Base-by-base conservation (phyloP, 306 rosid genomes). In the Dicorynia guianensis region DNA sequence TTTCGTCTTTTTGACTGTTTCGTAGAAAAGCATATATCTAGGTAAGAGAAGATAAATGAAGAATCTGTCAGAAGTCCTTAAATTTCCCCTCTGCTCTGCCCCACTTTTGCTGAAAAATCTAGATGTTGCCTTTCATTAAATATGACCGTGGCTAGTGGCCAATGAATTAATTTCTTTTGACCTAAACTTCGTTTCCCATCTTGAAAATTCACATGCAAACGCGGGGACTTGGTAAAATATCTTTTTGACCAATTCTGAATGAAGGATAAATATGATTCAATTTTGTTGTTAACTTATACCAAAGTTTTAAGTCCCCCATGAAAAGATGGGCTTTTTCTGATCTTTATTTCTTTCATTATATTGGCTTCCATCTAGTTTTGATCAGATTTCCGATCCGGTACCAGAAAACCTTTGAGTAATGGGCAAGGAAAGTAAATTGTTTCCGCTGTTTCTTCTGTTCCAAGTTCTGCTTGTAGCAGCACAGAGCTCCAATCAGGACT, bases 401-500 rank as follows among this genome's bases (percentile, higher is more conserved):
- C 34, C 56, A 57, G 48, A 74, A 57, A 42, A 54, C 39, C 33
- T 70, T 40, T 58, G 5, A 71, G 63, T 36, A 46, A 81, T 85
- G 89, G 84, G 82, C 35, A 52, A 71, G 34, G 54, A 56, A 11
- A 59, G 47, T 61, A 71, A 71, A 75, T 61, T 82, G 79, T 60
- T 85, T 79, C 77, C 75, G 35, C 74, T 75, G 49, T 69, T 85
- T 9, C 82, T 75, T 56, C 78, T 77, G 18, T 71, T 71, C 63
- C 86, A 78, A 19, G 74, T 79, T 85, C 57, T 81, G 79, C 44
- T 46, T 79, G 84, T 79, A 39, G 61, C 84, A 54, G 68, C 82
- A 18, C 82, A 78, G 72, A 85, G 73, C 64, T 36, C 71, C 11
- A 75, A 8, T 62, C 58, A 63, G 66, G 89, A 85, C 60, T 71